Conservation (phyloP, 2,329 filamentous ascomycete genomes). For the Drechslerella dactyloides region DNA sequence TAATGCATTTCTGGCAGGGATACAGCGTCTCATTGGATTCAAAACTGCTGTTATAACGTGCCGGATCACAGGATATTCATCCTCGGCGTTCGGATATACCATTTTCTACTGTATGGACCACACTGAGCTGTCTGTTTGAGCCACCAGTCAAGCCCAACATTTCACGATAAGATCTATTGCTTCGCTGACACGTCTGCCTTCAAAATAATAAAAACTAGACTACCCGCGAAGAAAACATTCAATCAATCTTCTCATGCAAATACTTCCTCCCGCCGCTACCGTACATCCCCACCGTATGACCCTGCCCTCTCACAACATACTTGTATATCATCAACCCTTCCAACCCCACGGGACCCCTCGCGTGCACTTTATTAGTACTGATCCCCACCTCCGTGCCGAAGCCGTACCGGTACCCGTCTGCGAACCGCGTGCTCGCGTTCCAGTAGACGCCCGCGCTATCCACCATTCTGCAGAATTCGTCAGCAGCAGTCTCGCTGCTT, state of each 20-base stretch:
- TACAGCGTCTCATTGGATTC: too few species aligned
- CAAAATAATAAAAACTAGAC: too few species aligned
- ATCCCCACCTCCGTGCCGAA: conserved; percentile 99
- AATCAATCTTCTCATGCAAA: conserved; percentile 47
- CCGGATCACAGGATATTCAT: too few species aligned
- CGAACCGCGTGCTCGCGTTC: conserved; percentile 93
- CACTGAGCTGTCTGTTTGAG: too few species aligned
- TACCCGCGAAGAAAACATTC: too few species aligned
- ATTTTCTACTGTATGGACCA: too few species aligned
- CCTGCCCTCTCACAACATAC: conserved; percentile 83
- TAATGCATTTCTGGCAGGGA: too few species aligned
- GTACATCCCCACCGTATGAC: conserved; percentile 63
- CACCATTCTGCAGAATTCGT: conserved; percentile 81
- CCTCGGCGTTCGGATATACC: too few species aligned
- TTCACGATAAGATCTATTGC: too few species aligned
- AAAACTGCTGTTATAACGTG: too few species aligned
- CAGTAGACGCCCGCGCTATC: conserved; percentile 94
- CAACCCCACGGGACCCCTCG: conserved; percentile 86
- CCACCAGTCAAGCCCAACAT: too few species aligned
- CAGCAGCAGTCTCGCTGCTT: conserved; percentile 68
- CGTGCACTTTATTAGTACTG: conserved; percentile 98
- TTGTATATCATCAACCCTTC: conserved; percentile 98
- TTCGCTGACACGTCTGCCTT: too few species aligned
- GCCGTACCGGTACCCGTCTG: conserved; percentile 94
- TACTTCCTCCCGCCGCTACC: conserved; percentile 40